These are phyloP conservation scores for Dactylonectria estremocensis DNA, from an alignment of 2,329 filamentous ascomycete species.

Conservation along the genomic window DNA sequence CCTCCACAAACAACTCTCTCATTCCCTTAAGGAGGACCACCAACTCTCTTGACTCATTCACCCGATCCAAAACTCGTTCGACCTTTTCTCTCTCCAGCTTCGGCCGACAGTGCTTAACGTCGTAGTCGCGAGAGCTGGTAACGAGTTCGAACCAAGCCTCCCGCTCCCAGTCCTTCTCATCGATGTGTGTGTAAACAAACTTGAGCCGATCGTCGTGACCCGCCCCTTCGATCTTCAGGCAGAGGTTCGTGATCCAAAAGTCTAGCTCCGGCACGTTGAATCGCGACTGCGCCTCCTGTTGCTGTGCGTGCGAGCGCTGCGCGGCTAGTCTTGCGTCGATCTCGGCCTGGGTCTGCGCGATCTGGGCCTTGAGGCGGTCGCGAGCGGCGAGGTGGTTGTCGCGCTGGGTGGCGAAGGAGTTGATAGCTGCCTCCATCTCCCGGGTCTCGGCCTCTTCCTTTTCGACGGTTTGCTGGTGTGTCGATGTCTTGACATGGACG, in stretches of 20 bases:
- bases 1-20: conserved; percentile 82
- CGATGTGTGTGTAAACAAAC: conserved; percentile 89
- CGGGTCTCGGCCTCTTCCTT: conserved; percentile 84
- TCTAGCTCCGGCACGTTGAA: conserved; percentile 95
- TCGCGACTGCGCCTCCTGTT: conserved; percentile 86
- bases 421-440: conserved; percentile 79
- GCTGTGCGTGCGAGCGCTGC: conserved; percentile 79
- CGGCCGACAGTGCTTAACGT: conserved; percentile 84
- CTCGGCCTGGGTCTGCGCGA: conserved; percentile 77
- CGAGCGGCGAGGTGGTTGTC: conserved; percentile 72
- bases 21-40: conserved; percentile 84
- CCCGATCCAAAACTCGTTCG: conserved; percentile 80
- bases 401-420: conserved; percentile 71
- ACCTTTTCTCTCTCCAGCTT: conserved; percentile 86
- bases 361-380: conserved; percentile 72
- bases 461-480: conserved; percentile 80
- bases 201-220: conserved; percentile 88
- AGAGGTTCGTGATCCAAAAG: conserved; percentile 95
- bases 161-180: conserved; percentile 88
- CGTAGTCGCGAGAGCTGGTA: conserved; percentile 86
- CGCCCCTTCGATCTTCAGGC: conserved; percentile 90
- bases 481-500: conserved; percentile 77
- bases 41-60: conserved; percentile 87
- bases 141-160: conserved; percentile 96
- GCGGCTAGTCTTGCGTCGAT: conserved; percentile 80